Evolutionary conservation across 1,284 basidiomycete species (phyloP).

Genomic region (Ganoderma sp.): DNA sequence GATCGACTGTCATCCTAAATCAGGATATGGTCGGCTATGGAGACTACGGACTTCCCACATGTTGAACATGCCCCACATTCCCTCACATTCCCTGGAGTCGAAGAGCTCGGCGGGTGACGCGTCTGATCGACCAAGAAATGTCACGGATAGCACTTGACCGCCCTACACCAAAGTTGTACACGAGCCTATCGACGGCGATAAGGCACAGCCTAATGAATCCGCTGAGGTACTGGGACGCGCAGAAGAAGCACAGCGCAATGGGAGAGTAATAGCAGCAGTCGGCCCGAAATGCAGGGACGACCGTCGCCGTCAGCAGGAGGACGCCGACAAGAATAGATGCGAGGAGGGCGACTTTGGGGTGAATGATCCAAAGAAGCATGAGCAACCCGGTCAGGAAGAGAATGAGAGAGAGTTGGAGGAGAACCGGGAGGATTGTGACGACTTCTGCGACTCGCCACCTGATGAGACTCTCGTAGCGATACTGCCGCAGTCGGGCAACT

Average conservation of each 20-base stretch:
- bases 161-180: not conserved
- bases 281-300: not conserved
- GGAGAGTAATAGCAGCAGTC: constrained; percentile 4
- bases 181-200: not conserved
- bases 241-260: not conserved
- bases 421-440: constrained; percentile 23
- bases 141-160: not conserved
- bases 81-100: constrained; percentile 1
- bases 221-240: not conserved
- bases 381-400: constrained; percentile 7
- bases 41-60: constrained; percentile 11
- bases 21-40: too few species aligned
- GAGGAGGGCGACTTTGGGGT: not conserved
- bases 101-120: not conserved
- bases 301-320: not conserved
- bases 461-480: constrained; percentile 20
- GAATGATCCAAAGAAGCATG: constrained; percentile 6
- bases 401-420: constrained; percentile 2
- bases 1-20: too few species aligned
- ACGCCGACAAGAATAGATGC: not conserved
- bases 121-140: constrained; percentile 3
- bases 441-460: constrained; percentile 24
- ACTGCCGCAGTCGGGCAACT: constrained; percentile 22
- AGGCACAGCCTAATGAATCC: not conserved
- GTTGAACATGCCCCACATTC: constrained; percentile 12